Base-by-base conservation (phyloP, 768 basidiomycete genomes). In the Glaciozyma antarctica region DNA sequence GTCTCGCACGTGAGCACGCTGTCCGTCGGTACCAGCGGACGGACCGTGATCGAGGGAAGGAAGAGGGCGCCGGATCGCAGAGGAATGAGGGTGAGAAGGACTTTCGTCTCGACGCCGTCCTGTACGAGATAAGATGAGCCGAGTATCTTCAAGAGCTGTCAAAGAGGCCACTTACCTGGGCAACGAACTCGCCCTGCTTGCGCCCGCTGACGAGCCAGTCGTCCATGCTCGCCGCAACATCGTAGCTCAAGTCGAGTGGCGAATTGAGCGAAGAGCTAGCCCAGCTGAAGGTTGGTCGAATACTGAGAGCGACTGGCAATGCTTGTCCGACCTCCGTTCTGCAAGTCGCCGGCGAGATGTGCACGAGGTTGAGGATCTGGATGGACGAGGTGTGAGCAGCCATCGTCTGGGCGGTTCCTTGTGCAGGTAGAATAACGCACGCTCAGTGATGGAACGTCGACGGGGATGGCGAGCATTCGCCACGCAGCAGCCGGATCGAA, bases 201-300 rank as follows among this genome's bases (percentile, higher is more conserved):
- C 82, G 81, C 13, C 93, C 93, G 66, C 89, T 88, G 13, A 97
- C 83, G 5, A 95, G 80, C 93, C 93, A 97, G 57, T 84, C 84
- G 22, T 85, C 81, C 76, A 84, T 81, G 69, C 90, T 88, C 63
- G 88, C 85, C 21, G 69, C 54, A 15, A 95, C 80, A 68, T 92
- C 88, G 73, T 87, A 97, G 8, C 44, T 17, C 2, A 69, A 44
- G 5, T 41, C n/a, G 12, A 56, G 8, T 0, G 24, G n/a, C 0
- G 17, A 45, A 28, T 21, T 5, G 38, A 6, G 17, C 9, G 77
- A 34, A 75, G 70, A 56, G 77, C 73, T 73, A 81, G 85, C 81
- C 91, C 90, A 93, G 67, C 86, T 84, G 73, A 89, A 86, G 5
- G 86, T 85, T 0, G 87, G 88, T 44, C 79, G 79, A 32, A 97